A percentile compares a stretch with the other conserved stretches of the same genome.
Evolutionary conservation across 1,139 yeast species (phyloP).

Genomic region (Blastobotrys apis): DNA sequence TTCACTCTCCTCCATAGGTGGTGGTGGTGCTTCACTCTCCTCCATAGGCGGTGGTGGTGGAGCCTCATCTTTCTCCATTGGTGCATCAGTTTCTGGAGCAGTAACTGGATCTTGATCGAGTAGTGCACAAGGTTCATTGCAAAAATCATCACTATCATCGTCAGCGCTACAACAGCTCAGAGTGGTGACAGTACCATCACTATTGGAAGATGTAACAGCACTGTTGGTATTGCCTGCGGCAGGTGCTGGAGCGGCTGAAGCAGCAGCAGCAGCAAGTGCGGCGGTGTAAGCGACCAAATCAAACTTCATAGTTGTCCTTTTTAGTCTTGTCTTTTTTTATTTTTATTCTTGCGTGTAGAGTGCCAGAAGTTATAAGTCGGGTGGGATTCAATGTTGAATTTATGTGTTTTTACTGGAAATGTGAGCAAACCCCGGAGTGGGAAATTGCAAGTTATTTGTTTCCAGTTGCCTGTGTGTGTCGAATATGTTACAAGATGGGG

Average conservation of each 20-base stretch:
- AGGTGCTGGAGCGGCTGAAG: background rate
- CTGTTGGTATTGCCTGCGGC: background rate
- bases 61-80: too few species aligned
- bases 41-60: too few species aligned
- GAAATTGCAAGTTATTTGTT: background rate
- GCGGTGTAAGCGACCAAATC: slow-evolving; percentile 2
- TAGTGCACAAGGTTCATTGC: too few species aligned
- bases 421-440: background rate
- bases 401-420: background rate
- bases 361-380: background rate
- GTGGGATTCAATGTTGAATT: background rate
- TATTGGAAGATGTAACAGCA: background rate
- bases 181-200: background rate
- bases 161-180: background rate
- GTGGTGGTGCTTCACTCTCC: too few species aligned
- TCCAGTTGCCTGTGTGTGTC: background rate
- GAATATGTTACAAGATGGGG: background rate
- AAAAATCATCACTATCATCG: background rate
- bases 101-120: too few species aligned
- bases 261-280: slow-evolving; percentile 1
- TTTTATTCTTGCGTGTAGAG: background rate
- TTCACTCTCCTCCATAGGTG: too few species aligned
- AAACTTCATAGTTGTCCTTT: slow-evolving; percentile 3
- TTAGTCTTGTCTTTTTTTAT: too few species aligned
- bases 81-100: too few species aligned